Conservation (phyloP, 345 rosid genomes). For the Leavenworthia alabamica region DNA sequence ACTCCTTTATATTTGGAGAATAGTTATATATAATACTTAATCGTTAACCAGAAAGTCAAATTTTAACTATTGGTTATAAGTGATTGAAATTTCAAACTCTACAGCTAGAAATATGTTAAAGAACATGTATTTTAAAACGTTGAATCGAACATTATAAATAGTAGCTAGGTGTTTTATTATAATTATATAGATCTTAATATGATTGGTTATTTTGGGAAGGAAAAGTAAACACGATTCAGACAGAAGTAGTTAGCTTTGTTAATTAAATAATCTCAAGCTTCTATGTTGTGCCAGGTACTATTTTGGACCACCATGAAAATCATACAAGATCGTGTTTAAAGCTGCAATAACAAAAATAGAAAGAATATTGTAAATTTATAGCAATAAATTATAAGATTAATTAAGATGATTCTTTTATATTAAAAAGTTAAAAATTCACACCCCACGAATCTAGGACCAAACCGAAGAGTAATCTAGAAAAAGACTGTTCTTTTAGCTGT, state of each 20-base stretch:
- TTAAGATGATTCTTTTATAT: not conserved
- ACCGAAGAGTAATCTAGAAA: conserved; percentile 33
- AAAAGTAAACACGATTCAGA: not conserved
- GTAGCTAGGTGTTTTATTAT: not conserved
- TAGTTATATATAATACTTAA: not conserved
- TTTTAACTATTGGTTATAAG: conserved; percentile 10
- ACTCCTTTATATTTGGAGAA: conserved; percentile 3
- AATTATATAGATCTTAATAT: not conserved
- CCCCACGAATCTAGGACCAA: conserved; percentile 44
- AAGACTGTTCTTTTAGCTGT: conserved; percentile 21
- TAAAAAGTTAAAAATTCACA: conserved; percentile 6
- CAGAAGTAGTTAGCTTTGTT: not conserved
- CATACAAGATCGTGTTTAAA: conserved; percentile 24
- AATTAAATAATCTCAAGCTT: conserved; percentile 7
- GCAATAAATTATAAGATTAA: not conserved
- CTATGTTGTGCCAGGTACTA: conserved; percentile 30
- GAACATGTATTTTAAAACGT: conserved; percentile 1
- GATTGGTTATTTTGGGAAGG: conserved; percentile 7
- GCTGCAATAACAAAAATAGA: conserved; percentile 17
- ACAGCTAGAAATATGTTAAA: not conserved
- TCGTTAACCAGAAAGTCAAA: conserved; percentile 1
- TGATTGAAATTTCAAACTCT: conserved; percentile 1
- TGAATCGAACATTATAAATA: not conserved
- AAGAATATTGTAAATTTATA: conserved; percentile 2
- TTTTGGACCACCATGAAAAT: conserved; percentile 34